Base-by-base conservation (phyloP, 2,329 filamentous ascomycete species). In the Hymenoscyphus scutula region DNA sequence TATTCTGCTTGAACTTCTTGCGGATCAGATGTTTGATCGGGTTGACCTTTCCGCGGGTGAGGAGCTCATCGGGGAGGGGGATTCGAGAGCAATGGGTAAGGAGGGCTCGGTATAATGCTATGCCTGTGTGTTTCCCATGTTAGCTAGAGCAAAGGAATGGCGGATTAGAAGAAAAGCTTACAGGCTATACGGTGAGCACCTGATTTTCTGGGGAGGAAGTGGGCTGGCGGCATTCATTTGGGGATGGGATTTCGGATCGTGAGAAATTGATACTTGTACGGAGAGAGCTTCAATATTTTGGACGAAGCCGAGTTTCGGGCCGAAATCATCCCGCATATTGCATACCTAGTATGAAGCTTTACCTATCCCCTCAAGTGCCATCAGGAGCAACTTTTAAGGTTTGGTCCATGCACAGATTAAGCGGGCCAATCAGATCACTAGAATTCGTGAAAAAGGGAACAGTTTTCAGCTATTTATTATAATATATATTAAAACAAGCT, bases 31-130 rank as follows among this genome's bases (percentile, higher is more conserved):
- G 80, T 58, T 78, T 77, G 60, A 91, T 75, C 0, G 84, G 83
- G 63, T 72, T 69, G 48, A 70, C 23, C 53, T 63, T 57, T 60
- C 72, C 73, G 59, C 67, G 72, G 1, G 70, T 65, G 6, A 73
- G 69, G 23, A 82, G 70, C 55, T 84, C 77, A 71, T 78, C 69
- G 1, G 84, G 81, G 1, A 90, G 76, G 1, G 81, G 76, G 37
- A 89, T 76, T 48, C 75, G 77, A 32, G 77, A 74, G 63, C 81
- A 85, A 75, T 85, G 82, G 65, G 80, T 80, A 59, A 92, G 77
- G 61, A 94, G 83, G 38, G 89, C 86, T 65, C 88, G 83, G 77
- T 89, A 93, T 56, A 94, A 84, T 58, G 89, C 88, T 66, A 90
- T 81, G 72, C 85, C 87, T 88, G 51, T 59, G 51, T 59, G 25